Conservation (phyloP, 2,329 filamentous ascomycete genomes). For the Lachnellula arida region DNA sequence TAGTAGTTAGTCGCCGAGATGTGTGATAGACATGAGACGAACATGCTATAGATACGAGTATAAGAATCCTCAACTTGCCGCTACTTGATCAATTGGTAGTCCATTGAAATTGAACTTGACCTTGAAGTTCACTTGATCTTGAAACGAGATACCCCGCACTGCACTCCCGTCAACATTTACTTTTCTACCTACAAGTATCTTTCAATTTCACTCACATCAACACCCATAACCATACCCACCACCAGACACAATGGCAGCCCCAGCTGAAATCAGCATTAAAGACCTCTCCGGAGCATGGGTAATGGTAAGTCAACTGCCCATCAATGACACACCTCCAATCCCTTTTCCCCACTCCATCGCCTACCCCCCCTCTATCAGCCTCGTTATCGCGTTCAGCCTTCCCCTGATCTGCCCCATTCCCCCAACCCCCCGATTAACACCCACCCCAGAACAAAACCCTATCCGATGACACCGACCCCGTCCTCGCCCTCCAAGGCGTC, state of each 20-base stretch:
- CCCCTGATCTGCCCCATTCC: background rate
- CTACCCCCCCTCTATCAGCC: background rate
- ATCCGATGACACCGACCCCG: slow-evolving; percentile 52
- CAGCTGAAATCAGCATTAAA: slow-evolving; percentile 45
- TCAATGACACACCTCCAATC: background rate
- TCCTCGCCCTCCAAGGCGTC: slow-evolving; percentile 55
- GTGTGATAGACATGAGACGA: too few relatives aligned
- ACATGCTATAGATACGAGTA: too few relatives aligned
- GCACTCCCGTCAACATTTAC: background rate
- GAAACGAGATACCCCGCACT: background rate
- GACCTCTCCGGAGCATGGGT: slow-evolving; percentile 50
- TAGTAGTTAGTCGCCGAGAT: too few relatives aligned
- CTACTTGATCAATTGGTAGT: too few relatives aligned
- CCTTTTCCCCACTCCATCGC: background rate
- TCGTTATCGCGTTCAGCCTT: background rate
- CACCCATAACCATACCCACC: background rate
- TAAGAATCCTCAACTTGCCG: too few relatives aligned
- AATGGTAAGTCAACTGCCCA: slow-evolving; percentile 38
- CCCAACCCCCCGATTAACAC: background rate
- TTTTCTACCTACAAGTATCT: background rate
- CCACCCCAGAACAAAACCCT: slow-evolving; percentile 52
- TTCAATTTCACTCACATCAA: background rate
- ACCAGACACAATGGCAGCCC: slow-evolving; percentile 47
- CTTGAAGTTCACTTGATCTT: background rate
- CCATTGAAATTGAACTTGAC: too few relatives aligned